Evolutionary conservation across 2,329 filamentous ascomycete genomes (phyloP).

Genomic region (Alternaria ventricosa): DNA sequence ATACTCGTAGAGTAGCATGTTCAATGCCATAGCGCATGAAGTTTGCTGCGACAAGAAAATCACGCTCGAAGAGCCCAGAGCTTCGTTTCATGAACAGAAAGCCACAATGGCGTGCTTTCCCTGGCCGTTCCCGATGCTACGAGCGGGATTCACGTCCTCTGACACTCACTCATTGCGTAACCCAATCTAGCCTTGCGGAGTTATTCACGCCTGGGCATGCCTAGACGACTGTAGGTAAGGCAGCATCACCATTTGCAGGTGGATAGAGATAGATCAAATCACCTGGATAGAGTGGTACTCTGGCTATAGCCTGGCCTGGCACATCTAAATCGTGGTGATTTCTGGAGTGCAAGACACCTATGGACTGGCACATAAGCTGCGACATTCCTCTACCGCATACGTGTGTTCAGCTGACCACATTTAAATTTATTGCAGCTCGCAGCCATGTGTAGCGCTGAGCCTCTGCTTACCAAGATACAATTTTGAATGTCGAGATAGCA

Average conservation of each 20-base stretch:
- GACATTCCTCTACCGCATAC: neutral
- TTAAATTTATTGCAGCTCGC: slow-evolving; percentile 22
- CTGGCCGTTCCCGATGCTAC: neutral
- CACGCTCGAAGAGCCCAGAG: neutral
- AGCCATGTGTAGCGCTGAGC: slow-evolving; percentile 30
- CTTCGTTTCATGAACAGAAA: neutral
- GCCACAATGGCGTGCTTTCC: too few relatives aligned
- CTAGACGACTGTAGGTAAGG: neutral
- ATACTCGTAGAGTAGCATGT: too few relatives aligned
- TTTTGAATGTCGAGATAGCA: slow-evolving; percentile 20
- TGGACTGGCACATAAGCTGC: neutral
- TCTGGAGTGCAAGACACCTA: neutral
- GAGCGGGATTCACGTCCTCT: neutral
- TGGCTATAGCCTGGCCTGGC: neutral
- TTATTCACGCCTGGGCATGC: neutral
- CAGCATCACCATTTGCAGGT: neutral
- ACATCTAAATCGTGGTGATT: neutral
- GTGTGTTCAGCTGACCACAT: neutral
- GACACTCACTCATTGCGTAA: too few relatives aligned
- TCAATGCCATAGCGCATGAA: too few relatives aligned
- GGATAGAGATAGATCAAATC: too few relatives aligned
- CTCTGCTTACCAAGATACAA: slow-evolving; percentile 29
- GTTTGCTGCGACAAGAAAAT: too few relatives aligned
- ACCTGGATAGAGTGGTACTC: neutral
- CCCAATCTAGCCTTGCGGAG: neutral